These are phyloP conservation scores for Lunasporangiospora selenospora DNA, from an alignment of 192 early-diverging fungal species.

Conservation along the genomic window DNA sequence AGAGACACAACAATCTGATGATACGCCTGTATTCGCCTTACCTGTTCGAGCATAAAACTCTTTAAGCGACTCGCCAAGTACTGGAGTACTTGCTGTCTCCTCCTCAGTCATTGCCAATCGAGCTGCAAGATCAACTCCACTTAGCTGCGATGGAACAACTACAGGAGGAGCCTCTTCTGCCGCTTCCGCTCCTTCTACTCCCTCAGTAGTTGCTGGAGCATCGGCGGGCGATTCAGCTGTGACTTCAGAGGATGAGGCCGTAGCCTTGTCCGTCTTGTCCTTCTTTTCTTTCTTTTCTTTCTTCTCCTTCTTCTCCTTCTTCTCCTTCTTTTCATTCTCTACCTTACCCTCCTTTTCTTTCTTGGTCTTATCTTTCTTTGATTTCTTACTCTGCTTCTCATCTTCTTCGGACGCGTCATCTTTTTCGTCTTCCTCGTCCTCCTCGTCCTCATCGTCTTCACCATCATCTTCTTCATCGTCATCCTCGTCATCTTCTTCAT, in stretches of 20 bases:
- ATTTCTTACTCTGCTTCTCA: slow-evolving; percentile 21
- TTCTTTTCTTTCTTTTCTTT: slow-evolving; percentile 40
- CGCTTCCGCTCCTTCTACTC: slow-evolving; percentile 1
- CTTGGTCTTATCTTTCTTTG: slow-evolving; percentile 30
- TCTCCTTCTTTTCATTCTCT: slow-evolving; percentile 13
- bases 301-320: slow-evolving; percentile 41
- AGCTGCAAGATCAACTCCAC: slow-evolving; percentile 42
- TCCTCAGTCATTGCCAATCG: slow-evolving; percentile 50
- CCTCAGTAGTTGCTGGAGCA: not conserved
- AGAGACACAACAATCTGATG: not conserved
- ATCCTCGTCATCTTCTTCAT: slow-evolving; percentile 56
- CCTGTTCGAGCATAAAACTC: slow-evolving; percentile 56
- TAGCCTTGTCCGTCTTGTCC: slow-evolving; percentile 41
- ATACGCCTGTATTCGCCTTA: slow-evolving; percentile 11
- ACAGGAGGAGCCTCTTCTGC: not conserved
- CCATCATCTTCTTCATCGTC: slow-evolving; percentile 56
- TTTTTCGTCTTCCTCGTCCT: slow-evolving; percentile 55
- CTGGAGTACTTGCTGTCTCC: slow-evolving; percentile 46
- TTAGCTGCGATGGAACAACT: slow-evolving; percentile 38
- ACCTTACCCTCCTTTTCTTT: slow-evolving; percentile 13
- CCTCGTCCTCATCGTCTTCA: slow-evolving; percentile 50
- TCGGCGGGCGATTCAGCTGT: slow-evolving; percentile 3
- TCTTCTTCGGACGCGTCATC: slow-evolving; percentile 14
- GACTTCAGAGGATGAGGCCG: slow-evolving; percentile 20
- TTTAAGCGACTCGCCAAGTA: slow-evolving; percentile 49